Conservation (phyloP, 768 basidiomycete species). For the Suillus alpinus region DNA sequence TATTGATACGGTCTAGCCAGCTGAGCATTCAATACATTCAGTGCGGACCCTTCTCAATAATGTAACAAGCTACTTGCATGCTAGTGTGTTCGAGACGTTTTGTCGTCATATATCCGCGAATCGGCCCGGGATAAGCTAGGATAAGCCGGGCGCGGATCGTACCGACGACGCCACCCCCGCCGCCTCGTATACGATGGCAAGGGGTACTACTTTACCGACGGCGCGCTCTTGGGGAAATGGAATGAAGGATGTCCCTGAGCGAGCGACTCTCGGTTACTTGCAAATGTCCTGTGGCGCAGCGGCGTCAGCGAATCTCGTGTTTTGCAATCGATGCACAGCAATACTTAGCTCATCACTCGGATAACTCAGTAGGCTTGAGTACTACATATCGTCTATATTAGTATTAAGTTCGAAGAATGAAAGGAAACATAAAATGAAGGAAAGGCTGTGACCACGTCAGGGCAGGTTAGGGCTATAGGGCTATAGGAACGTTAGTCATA, state of each 20-base stretch:
- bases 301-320: not conserved
- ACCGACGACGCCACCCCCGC: not conserved
- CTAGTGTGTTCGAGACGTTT: not conserved
- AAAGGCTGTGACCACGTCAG: not conserved
- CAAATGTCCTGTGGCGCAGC: constrained; percentile 17
- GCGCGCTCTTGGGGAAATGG: constrained; percentile 50
- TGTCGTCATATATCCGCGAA: not conserved
- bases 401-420: not conserved
- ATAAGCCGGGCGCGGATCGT: not conserved
- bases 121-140: not conserved
- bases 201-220: constrained; percentile 26
- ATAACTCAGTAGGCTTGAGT: not conserved
- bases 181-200: constrained; percentile 36
- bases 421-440: not conserved
- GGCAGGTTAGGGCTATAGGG: not conserved
- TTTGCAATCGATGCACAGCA: not conserved
- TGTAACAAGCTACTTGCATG: not conserved
- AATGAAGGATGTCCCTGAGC: constrained; percentile 42
- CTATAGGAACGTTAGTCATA: not conserved
- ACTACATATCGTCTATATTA: no score
- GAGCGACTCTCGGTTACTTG: constrained; percentile 45
- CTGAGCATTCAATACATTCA: not conserved
- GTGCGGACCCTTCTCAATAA: not conserved
- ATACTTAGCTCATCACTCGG: not conserved
- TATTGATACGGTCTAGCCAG: not conserved